Base-by-base conservation (phyloP, 2,329 filamentous ascomycete genomes). In the Neobulgaria alba region DNA sequence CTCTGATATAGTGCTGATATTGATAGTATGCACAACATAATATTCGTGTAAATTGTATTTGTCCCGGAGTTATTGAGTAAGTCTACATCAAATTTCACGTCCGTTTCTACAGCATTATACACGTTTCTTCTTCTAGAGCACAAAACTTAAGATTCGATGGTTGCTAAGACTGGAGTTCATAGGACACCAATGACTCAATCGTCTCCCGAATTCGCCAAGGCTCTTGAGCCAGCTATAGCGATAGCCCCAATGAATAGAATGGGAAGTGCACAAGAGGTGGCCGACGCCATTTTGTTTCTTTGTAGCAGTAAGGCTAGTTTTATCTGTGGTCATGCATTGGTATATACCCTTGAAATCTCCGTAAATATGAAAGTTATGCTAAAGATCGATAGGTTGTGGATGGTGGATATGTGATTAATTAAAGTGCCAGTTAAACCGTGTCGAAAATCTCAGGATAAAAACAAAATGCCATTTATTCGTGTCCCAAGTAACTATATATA, bases 261-360 rank as follows among this genome's bases (percentile, higher is more conserved):
- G 43, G 66, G 67, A 1, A 66, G 63, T 3, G 58, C 65, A 1
- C 74, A 0, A 61, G 76, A 80, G 55, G 70, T 79, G 5, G 71
- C 74, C 0, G 67, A 74, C 54, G 66, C 72, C 2, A 72, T 67
- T 3, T 51, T 72, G 14, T 79, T 77, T 46, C 60, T 79, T 38
- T 73, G 66, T 5, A 73, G 70, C 29, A 65, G 71, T 29, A 70
- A 75, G 49, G 72, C 75, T 3, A 65, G 61, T 18, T 79, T 79
- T 52, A 70, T 79, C 4, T 79, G 73, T 0, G 75, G 75, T 0
- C 56, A 63, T 36, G 60, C 62, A 3, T 45, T 71, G 41, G 61
- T 66, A 1, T 39, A 46, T 44, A 36, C 19, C 14, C 12, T n/a
- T n/a, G n/a, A n/a, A n/a, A n/a, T n/a, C n/a, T n/a, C n/a, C n/a